Percentiles rank a stretch among this genome's conserved stretches.
phyloP scores from a whole-genome alignment of 163 green algal species.

The Chlamydomonas reinhardtii region DNA sequence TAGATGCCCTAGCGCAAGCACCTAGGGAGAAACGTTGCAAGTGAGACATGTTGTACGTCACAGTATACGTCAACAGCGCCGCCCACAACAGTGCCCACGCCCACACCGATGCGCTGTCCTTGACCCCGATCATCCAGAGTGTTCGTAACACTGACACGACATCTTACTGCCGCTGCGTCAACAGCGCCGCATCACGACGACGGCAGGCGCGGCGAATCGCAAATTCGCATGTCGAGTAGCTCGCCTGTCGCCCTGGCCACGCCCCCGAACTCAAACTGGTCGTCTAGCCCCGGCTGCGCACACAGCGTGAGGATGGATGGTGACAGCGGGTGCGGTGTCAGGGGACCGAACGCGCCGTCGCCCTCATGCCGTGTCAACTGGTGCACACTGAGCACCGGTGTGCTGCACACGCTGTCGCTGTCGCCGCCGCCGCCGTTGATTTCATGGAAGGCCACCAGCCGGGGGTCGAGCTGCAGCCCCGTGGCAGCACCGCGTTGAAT shows the following conservation, averaged over 20 bases:
- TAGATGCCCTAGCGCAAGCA: no score
- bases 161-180: no score
- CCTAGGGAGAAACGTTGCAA: no score
- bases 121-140: no score
- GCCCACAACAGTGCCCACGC: no score
- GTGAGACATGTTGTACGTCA: no score
- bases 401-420: slow-evolving; percentile 18
- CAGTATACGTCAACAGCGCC: no score
- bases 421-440: slow-evolving; percentile 20
- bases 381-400: neutral
- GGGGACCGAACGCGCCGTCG: slow-evolving; percentile 17
- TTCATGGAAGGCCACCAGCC: slow-evolving; percentile 8
- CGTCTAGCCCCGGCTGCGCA: slow-evolving; percentile 2
- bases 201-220: slow-evolving; percentile 31
- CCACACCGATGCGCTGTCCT: no score
- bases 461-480: neutral
- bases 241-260: neutral
- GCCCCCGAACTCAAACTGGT: slow-evolving; percentile 12
- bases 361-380: neutral
- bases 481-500: neutral
- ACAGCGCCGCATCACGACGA: slow-evolving; percentile 4
- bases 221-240: slow-evolving; percentile 32
- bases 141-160: no score
- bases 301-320: slow-evolving; percentile 49
- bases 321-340: slow-evolving; percentile 25